phyloP scores from a whole-genome alignment of 208 protist species.

The Entamoeba moshkovskii region DNA sequence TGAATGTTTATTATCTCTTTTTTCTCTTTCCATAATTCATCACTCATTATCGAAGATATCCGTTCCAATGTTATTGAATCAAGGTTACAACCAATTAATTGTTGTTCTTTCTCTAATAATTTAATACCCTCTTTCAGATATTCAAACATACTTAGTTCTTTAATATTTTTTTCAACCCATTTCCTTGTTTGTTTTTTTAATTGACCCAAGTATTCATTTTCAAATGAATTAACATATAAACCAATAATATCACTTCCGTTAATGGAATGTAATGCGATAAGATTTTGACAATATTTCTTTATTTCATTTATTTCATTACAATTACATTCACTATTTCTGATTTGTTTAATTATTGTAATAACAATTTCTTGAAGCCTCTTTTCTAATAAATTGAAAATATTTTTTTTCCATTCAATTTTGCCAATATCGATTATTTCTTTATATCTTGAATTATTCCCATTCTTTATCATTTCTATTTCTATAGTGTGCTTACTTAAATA shows the following conservation, averaged over 20 bases:
- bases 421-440: neutral
- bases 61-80: neutral
- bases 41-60: neutral
- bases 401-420: neutral
- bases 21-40: neutral
- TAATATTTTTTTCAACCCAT: neutral
- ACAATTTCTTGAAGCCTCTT: neutral
- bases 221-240: neutral
- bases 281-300: neutral
- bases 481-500: neutral
- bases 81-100: neutral
- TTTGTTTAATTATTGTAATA: neutral
- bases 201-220: neutral
- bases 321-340: neutral
- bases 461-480: neutral
- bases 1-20: neutral
- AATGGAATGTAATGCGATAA: neutral
- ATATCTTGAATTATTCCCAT: neutral
- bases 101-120: neutral
- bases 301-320: neutral
- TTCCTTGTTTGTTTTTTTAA: neutral
- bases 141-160: neutral
- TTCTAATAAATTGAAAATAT: neutral
- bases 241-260: neutral
- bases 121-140: neutral